These are phyloP conservation scores for Aciculosporium take DNA, from an alignment of 2,329 filamentous ascomycete genomes.

Conservation along the genomic window DNA sequence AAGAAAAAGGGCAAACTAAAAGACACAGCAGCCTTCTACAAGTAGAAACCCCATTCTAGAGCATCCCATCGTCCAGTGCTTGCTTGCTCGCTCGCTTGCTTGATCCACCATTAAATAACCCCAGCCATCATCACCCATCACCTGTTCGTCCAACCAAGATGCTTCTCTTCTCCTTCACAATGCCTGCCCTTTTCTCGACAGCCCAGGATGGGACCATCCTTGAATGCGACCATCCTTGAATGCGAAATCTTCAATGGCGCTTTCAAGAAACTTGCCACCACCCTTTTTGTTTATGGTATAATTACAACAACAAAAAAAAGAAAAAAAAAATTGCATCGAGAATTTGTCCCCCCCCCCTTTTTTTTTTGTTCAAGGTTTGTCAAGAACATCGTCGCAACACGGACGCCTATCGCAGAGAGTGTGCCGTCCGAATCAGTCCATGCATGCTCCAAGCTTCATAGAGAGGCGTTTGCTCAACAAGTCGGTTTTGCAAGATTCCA, in stretches of 20 bases:
- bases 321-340: background rate
- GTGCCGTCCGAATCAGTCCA: too few species aligned
- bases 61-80: background rate
- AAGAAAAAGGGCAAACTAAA: too few species aligned
- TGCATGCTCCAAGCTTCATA: too few species aligned
- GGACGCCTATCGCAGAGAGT: too few species aligned
- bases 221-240: too few species aligned
- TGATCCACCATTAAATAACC: background rate
- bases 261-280: background rate
- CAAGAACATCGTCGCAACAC: too few species aligned
- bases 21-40: background rate
- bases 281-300: background rate
- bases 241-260: background rate
- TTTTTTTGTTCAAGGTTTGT: too few species aligned
- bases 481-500: background rate
- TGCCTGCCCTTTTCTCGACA: background rate
- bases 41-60: background rate
- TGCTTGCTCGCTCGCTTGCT: background rate
- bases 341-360: too few species aligned
- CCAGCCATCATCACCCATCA: background rate
- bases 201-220: too few species aligned
- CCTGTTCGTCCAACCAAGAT: too few species aligned
- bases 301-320: background rate
- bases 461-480: too few species aligned
- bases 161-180: too few species aligned